These are phyloP conservation scores for Wickerhamomyces bisporus DNA, from an alignment of 805 yeast species.

Conservation along the genomic window DNA sequence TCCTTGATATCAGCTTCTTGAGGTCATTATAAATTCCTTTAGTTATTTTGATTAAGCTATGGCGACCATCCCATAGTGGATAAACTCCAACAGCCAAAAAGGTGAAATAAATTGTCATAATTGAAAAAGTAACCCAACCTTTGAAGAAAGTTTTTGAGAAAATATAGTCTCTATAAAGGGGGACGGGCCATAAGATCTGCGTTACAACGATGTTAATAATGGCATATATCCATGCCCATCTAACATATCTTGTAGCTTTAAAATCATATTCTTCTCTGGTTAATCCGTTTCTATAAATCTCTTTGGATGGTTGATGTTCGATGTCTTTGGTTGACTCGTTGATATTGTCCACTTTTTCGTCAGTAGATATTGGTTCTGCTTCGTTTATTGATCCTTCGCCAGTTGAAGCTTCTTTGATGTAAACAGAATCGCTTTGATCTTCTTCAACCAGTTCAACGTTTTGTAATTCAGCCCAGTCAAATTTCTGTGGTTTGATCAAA, in stretches of 20 bases:
- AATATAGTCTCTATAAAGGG: conserved; percentile 36
- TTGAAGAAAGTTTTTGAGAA: conserved; percentile 32
- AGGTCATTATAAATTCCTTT: neutral
- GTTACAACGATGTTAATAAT: conserved; percentile 26
- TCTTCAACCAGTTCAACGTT: neutral
- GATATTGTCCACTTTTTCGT: neutral
- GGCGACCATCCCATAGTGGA: conserved; percentile 31
- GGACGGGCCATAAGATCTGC: conserved; percentile 37
- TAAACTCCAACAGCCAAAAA: conserved; percentile 29
- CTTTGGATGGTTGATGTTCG: neutral
- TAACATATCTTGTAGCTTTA: conserved; percentile 16
- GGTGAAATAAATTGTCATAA: conserved; percentile 35
- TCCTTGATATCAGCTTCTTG: conserved; percentile 78
- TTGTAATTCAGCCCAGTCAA: conserved; percentile 23
- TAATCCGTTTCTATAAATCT: conserved; percentile 1
- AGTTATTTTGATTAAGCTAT: neutral
- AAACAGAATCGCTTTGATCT: neutral
- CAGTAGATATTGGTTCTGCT: neutral
- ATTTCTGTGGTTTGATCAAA: conserved; percentile 25
- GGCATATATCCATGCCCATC: conserved; percentile 26
- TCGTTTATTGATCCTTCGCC: neutral
- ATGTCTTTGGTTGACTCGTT: neutral
- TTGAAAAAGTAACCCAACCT: conserved; percentile 34
- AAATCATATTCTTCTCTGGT: conserved; percentile 4
- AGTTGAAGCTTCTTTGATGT: no score